Percentiles rank a stretch among this genome's conserved stretches.
phyloP scores from a whole-genome alignment of 2,329 filamentous ascomycete species.

The Ophiostoma sp. region DNA sequence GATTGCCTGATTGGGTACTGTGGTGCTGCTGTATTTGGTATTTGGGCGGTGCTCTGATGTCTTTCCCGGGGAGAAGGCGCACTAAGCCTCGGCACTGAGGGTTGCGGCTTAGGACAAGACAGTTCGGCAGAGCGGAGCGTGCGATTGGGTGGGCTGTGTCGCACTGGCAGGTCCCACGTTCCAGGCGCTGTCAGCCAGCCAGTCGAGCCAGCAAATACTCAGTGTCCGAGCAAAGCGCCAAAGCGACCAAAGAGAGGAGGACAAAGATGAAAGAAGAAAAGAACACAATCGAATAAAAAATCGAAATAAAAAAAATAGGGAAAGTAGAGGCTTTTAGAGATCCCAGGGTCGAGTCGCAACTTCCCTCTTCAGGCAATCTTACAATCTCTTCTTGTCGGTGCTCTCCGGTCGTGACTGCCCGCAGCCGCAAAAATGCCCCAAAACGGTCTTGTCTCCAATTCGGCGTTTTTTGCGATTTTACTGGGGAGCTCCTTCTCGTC shows the following conservation, averaged over 20 bases:
- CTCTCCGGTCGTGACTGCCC: slow-evolving; percentile 15
- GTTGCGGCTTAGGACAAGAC: not conserved
- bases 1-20: not conserved
- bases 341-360: not conserved
- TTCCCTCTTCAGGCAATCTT: not conserved
- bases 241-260: not conserved
- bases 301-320: not conserved
- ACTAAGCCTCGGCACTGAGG: slow-evolving; percentile 25
- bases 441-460: not conserved
- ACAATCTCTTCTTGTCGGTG: not conserved
- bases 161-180: not conserved
- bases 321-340: not conserved
- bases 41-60: not conserved
- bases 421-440: not conserved
- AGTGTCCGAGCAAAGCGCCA: not conserved
- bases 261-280: not conserved
- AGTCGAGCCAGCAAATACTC: not conserved
- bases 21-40: not conserved
- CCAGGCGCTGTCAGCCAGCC: slow-evolving; percentile 11
- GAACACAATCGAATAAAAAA: not conserved
- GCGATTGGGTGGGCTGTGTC: not conserved
- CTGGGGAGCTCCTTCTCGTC: not conserved
- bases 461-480: slow-evolving; percentile 7
- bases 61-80: slow-evolving; percentile 18
- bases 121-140: slow-evolving; percentile 24